These are phyloP conservation scores for Acanthamoeba comandoni DNA, from an alignment of 208 protist genomes.

Conservation along the genomic window DNA sequence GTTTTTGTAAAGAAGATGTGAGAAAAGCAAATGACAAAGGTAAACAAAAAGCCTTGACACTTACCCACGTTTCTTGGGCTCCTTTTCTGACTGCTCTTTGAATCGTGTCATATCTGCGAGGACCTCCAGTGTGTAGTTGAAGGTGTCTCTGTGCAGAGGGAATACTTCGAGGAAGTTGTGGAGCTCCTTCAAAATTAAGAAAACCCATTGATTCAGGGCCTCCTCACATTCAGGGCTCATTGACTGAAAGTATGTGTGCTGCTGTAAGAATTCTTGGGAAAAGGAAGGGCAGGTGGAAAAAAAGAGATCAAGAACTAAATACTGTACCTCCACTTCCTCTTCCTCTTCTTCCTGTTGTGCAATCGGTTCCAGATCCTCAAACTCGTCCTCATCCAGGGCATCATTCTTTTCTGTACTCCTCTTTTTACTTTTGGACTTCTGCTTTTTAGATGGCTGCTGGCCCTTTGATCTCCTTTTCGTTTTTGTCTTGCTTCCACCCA, in stretches of 20 bases:
- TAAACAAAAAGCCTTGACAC: background rate
- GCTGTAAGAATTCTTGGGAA: background rate
- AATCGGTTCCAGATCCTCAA: slow-evolving; percentile 10
- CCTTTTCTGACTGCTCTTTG: slow-evolving; percentile 12
- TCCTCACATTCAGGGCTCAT: background rate
- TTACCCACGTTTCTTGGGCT: background rate
- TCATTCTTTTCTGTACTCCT: too few relatives aligned
- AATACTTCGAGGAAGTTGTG: slow-evolving; percentile 21
- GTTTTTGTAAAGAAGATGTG: background rate
- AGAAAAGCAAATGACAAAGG: background rate
- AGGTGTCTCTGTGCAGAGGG: slow-evolving; percentile 29
- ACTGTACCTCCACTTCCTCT: background rate
- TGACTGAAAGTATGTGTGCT: background rate
- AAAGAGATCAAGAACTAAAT: background rate
- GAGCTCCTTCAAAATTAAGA: slow-evolving; percentile 40
- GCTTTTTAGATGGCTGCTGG: too few relatives aligned
- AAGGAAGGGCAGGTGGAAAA: background rate
- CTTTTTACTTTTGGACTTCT: too few relatives aligned
- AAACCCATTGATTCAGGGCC: background rate
- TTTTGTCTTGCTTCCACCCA: too few relatives aligned
- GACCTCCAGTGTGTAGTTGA: slow-evolving; percentile 71
- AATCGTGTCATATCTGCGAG: slow-evolving; percentile 55
- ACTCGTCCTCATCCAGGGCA: background rate
- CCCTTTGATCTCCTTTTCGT: too few relatives aligned
- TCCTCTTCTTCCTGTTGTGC: too few relatives aligned